phyloP scores from a whole-genome alignment of 208 protist species.

The Leishmania amazonensis region DNA sequence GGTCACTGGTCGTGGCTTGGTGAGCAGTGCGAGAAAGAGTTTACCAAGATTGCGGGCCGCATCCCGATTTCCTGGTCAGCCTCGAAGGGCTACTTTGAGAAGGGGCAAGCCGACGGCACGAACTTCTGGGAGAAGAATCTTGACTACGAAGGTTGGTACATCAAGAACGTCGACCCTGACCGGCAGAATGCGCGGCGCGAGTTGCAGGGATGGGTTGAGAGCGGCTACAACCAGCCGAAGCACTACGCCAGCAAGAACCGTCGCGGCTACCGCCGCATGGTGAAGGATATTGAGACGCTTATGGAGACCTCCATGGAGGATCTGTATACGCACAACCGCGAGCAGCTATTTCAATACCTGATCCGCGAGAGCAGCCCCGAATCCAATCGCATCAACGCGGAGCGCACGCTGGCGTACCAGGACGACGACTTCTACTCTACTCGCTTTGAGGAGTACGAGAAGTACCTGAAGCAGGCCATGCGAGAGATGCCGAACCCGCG shows the following conservation, averaged over 20 bases:
- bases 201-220: slow-evolving; percentile 86
- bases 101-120: slow-evolving; percentile 80
- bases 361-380: slow-evolving; percentile 86
- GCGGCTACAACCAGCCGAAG: slow-evolving; percentile 89
- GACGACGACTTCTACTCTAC: slow-evolving; percentile 93
- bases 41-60: slow-evolving; percentile 74
- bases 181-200: slow-evolving; percentile 77
- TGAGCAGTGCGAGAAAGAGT: slow-evolving; percentile 81
- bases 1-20: slow-evolving; percentile 91
- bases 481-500: slow-evolving; percentile 90
- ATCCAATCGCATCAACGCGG: slow-evolving; percentile 89
- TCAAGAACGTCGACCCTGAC: slow-evolving; percentile 92
- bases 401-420: slow-evolving; percentile 77
- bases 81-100: slow-evolving; percentile 88
- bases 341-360: slow-evolving; percentile 89
- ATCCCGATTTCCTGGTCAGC: slow-evolving; percentile 85
- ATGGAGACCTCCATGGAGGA: slow-evolving; percentile 93
- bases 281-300: slow-evolving; percentile 89
- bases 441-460: slow-evolving; percentile 87
- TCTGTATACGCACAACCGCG: slow-evolving; percentile 88
- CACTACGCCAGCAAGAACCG: slow-evolving; percentile 91
- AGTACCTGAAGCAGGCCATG: slow-evolving; percentile 88
- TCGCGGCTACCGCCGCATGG: slow-evolving; percentile 86
- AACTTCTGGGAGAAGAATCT: slow-evolving; percentile 93
- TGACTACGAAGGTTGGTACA: slow-evolving; percentile 92